These are phyloP conservation scores for Eucalyptus sp. DNA, from an alignment of 345 rosid species.

Conservation along the genomic window DNA sequence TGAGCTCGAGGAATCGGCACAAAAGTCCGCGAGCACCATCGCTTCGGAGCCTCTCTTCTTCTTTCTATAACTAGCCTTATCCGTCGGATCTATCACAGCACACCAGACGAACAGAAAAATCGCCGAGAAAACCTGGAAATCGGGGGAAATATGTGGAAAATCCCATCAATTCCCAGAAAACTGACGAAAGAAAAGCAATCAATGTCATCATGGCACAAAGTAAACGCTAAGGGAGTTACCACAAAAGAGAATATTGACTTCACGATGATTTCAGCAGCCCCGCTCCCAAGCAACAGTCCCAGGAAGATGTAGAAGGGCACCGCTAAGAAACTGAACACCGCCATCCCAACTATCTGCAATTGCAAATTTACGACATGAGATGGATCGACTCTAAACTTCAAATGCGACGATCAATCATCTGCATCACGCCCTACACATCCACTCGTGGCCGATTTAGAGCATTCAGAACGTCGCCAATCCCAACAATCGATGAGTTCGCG, in stretches of 20 bases:
- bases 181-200: background rate
- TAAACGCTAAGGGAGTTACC: slow-evolving; percentile 19
- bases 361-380: background rate
- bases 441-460: too few species aligned
- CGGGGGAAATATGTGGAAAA: background rate
- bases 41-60: slow-evolving; percentile 19
- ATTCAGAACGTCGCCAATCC: too few species aligned
- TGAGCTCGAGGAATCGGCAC: too few species aligned
- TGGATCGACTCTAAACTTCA: background rate
- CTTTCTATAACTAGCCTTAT: slow-evolving; percentile 59
- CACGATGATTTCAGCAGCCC: slow-evolving; percentile 53
- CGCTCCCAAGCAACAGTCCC: slow-evolving; percentile 73
- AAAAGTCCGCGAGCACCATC: too few species aligned
- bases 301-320: slow-evolving; percentile 46
- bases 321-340: too few species aligned
- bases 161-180: background rate
- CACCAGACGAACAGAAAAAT: slow-evolving; percentile 69
- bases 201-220: background rate
- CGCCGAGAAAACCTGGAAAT: slow-evolving; percentile 63
- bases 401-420: too few species aligned
- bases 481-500: too few species aligned
- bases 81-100: slow-evolving; percentile 79
- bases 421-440: too few species aligned
- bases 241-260: slow-evolving; percentile 46
- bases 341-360: slow-evolving; percentile 65